Base-by-base conservation (phyloP, 78 protist genomes). In the Isochrysis galbana region DNA sequence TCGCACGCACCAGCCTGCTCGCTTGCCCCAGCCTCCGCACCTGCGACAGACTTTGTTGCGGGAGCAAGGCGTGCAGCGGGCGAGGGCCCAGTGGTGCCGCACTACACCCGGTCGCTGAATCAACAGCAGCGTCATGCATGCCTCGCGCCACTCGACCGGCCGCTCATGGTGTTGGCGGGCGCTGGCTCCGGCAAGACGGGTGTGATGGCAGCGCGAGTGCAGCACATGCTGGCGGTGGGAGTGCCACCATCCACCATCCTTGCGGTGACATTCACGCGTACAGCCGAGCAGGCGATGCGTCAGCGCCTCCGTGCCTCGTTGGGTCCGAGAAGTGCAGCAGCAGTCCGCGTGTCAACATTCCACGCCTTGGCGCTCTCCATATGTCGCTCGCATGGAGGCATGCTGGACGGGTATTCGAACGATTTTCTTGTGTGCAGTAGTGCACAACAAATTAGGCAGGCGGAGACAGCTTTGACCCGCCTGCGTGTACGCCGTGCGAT, bases 121-220 rank as follows among this genome's bases (percentile, higher is more conserved):
- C n/a, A 10, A 0, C 39, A 10, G 86, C 86, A 78, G 86, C 86
- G 45, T 11, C 34, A 25, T n/a, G 86, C 86, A 5, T 44, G 17
- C 34, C 45, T 41, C 14, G 45, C 86, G 48, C n/a, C 47, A 0
- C 22, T 29, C 34, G 48, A 78, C 47, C 10, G 1, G 11, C 48
- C 86, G 45, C 86, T 78, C n/a, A 21, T 39, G 51, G 47, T 78
- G 32, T 34, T 78, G 14, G 86, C 86, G 42, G 86, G 86, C 34
- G 34, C 86, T 0, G 86, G 86, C 86, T 36, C 86, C 1, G 94
- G 94, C 32, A 93, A 93, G 92, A 93, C 94, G n/a, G 11, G 23
- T 0, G 47, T 38, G 45, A 26, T 93, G 32, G 10, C 74, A 3
- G 5, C 26, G 22, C 91, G 94, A 3, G 90, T 93, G 10, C 67